Evolutionary conservation across 2,329 filamentous ascomycete species (phyloP).

Genomic region (Teratosphaeria viscida): DNA sequence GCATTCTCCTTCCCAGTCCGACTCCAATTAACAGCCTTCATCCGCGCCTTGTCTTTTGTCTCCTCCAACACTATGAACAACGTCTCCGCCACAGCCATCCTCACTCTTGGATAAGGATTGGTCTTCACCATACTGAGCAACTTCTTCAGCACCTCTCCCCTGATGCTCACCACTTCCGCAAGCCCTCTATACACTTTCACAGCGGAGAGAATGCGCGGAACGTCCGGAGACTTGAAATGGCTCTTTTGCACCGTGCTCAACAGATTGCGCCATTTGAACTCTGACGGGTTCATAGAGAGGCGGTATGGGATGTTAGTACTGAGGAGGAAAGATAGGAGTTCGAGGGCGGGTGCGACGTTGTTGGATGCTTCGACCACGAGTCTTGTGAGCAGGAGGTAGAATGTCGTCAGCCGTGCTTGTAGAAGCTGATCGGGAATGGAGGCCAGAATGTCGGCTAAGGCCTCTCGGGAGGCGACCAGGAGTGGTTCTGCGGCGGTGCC

Average conservation of each 20-base stretch:
- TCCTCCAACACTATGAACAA: slow-evolving; percentile 23
- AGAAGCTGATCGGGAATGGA: slow-evolving; percentile 3
- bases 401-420: slow-evolving; percentile 11
- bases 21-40: background rate
- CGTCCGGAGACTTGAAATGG: slow-evolving; percentile 72
- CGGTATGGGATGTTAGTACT: slow-evolving; percentile 35
- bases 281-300: slow-evolving; percentile 12
- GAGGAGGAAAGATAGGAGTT: slow-evolving; percentile 62
- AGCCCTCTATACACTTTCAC: slow-evolving; percentile 69
- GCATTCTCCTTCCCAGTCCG: background rate
- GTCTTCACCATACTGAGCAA: slow-evolving; percentile 57
- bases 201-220: slow-evolving; percentile 71
- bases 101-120: slow-evolving; percentile 73
- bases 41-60: background rate
- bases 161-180: slow-evolving; percentile 41
- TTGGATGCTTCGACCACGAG: slow-evolving; percentile 9
- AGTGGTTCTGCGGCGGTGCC: slow-evolving; percentile 70
- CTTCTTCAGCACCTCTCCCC: slow-evolving; percentile 53
- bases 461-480: slow-evolving; percentile 56
- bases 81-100: slow-evolving; percentile 34
- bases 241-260: slow-evolving; percentile 65
- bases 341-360: slow-evolving; percentile 50
- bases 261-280: slow-evolving; percentile 56
- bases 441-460: slow-evolving; percentile 42
- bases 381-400: slow-evolving; percentile 14